Evolutionary conservation across 1,139 yeast genomes (phyloP), one percentile per base, ranked within the genome.

Genomic region (Yamadazyma kanchanaburiensis): DNA sequence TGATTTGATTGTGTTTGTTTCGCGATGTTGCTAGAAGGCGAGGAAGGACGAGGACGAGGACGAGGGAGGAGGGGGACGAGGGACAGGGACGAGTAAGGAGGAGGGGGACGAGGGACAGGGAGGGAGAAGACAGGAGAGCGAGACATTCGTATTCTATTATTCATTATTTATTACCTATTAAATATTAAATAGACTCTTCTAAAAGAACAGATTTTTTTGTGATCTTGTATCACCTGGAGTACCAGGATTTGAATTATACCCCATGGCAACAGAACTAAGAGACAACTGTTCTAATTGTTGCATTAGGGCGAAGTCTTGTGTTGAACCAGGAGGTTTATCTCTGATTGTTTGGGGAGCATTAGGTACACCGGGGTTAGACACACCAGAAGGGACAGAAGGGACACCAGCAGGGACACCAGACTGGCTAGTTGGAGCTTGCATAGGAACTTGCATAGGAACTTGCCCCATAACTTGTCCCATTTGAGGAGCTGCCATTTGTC

Each of bases 251-350:
- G 73, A 64, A 35, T 60, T 60, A 40, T 68, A 70, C 2, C 74
- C 75, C 55, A 69, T 48, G 2, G 74, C 74, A 4, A 72, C 75
- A 3, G 74, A 67, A 34, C 70, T 66, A 36, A 70, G 49, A 2
- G 74, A 66, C 29, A 70, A 51, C 40, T 67, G 73, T 43, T 70
- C 74, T 45, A 70, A 64, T 41, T 69, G 75, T 43, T 64, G 68
- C 72, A 69, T 64, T 7, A 66, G 68, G 16, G 34, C 31, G 19
- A 32, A 26, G 16, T 38, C 41, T 26, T 36, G 38, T 22, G 40
- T 37, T 20, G 37, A 34, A 8, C 17, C 21, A 5, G 21, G 21
- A 12, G 28, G 33, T 31, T 19, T 35, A 36, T 26, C 26, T n/a
- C n/a, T n/a, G n/a, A n/a, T n/a, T n/a, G n/a, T n/a, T n/a, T n/a